These are phyloP conservation scores for Pestalotiopsis sp. DNA, from an alignment of 2,329 filamentous ascomycete genomes.

Conservation along the genomic window DNA sequence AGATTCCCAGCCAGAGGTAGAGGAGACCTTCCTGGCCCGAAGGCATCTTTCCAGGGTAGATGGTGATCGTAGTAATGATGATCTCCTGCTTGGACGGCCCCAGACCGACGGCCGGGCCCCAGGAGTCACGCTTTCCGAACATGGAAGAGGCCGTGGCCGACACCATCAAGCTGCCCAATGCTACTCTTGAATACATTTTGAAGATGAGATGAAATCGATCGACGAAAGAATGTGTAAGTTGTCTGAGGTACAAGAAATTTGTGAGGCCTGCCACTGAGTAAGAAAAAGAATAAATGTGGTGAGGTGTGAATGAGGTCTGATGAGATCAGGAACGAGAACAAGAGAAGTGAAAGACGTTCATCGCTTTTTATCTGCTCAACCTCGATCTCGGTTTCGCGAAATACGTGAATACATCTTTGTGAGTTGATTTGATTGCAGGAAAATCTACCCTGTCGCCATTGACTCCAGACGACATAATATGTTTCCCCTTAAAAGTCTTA, in stretches of 20 bases:
- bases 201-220: background rate
- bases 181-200: conserved; percentile 2
- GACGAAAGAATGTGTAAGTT: background rate
- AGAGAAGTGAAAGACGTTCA: background rate
- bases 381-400: background rate
- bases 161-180: conserved; percentile 7
- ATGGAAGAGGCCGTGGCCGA: conserved; percentile 11
- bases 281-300: conserved; percentile 1
- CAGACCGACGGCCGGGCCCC: conserved; percentile 23
- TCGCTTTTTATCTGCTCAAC: background rate
- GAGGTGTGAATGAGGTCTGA: background rate
- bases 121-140: conserved; percentile 18
- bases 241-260: background rate
- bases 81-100: conserved; percentile 21
- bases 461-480: background rate
- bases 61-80: conserved; percentile 22
- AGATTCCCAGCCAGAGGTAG: conserved; percentile 26
- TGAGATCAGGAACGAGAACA: background rate
- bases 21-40: conserved; percentile 22
- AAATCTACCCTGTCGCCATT: background rate
- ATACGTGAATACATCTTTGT: background rate
- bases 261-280: background rate
- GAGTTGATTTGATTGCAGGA: background rate
- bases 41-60: conserved; percentile 26
- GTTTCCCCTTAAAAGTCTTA: background rate